These are phyloP conservation scores for Phycomyces blakesleeanus DNA, from an alignment of 192 early-diverging fungal genomes.

Conservation along the genomic window DNA sequence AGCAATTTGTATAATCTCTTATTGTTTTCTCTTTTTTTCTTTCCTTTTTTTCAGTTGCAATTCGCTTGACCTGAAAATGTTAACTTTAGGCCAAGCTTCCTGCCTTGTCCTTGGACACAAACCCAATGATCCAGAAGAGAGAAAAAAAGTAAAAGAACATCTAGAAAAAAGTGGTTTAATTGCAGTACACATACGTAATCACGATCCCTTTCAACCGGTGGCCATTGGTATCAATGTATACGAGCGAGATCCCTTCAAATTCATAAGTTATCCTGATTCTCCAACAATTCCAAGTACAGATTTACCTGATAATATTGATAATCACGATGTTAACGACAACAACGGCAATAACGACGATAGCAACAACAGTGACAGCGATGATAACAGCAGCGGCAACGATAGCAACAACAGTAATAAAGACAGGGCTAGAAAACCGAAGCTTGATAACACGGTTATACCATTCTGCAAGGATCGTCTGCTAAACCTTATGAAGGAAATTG, in stretches of 20 bases:
- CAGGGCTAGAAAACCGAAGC: background rate
- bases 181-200: conserved; percentile 12
- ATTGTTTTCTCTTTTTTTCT: background rate
- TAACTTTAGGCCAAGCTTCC: conserved; percentile 13
- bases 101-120: conserved; percentile 8
- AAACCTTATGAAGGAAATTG: conserved; percentile 1
- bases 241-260: conserved; percentile 8
- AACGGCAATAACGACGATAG: background rate
- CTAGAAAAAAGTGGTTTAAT: conserved; percentile 15
- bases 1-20: conserved; percentile 5
- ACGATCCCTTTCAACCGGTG: conserved; percentile 6
- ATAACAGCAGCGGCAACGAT: background rate
- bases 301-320: background rate
- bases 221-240: conserved; percentile 10
- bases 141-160: conserved; percentile 17
- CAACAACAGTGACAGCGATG: background rate
- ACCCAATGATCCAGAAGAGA: conserved; percentile 13
- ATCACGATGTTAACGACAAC: background rate
- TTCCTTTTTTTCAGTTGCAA: conserved; percentile 1
- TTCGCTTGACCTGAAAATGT: background rate
- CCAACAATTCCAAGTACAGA: conserved; percentile 3
- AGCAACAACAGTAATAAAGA: background rate
- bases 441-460: background rate
- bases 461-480: conserved; percentile 7
- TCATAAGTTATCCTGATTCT: conserved; percentile 5